phyloP scores from a whole-genome alignment of 352 stramenopile species.

The Globisporangium polare region DNA sequence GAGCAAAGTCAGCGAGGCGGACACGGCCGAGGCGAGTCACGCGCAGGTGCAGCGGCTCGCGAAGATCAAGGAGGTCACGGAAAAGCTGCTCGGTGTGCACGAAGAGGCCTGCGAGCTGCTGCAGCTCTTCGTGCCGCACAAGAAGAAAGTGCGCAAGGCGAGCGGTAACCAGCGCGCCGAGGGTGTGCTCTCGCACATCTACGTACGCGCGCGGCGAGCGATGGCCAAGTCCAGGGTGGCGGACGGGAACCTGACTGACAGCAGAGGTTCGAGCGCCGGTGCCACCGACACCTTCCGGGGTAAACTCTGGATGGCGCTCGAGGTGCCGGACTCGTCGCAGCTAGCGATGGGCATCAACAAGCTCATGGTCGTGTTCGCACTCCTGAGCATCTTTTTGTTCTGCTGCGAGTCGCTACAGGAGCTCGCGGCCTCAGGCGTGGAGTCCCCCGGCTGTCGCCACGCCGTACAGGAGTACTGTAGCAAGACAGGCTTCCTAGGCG shows the following conservation, averaged over 20 bases:
- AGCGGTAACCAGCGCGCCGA: conserved; percentile 13
- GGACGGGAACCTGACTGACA: conserved; percentile 1
- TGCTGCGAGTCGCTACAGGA: conserved; percentile 70
- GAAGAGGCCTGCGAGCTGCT: conserved; percentile 32
- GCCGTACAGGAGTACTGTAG: conserved; percentile 58
- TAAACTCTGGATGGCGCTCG: conserved; percentile 50
- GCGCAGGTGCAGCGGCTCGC: conserved; percentile 27
- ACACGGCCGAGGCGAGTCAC: conserved; percentile 24
- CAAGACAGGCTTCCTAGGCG: conserved; percentile 20
- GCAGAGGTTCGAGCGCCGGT: neutral
- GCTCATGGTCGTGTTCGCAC: conserved; percentile 43
- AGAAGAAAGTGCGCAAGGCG: conserved; percentile 17
- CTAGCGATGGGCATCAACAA: conserved; percentile 46
- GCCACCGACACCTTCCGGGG: conserved; percentile 31
- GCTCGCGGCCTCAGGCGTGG: conserved; percentile 39
- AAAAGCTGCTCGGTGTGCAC: conserved; percentile 36
- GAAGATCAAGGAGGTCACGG: conserved; percentile 48
- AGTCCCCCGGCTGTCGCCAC: conserved; percentile 34
- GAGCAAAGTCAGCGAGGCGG: conserved; percentile 14
- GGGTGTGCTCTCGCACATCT: conserved; percentile 42
- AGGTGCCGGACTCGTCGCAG: conserved; percentile 58
- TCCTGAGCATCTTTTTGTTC: conserved; percentile 69
- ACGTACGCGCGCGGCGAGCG: conserved; percentile 26
- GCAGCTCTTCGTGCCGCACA: conserved; percentile 55
- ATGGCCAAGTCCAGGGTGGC: conserved; percentile 5